Evolutionary conservation across 2,329 filamentous ascomycete species (phyloP).

Genomic region (Conoideocrella luteorostrata): DNA sequence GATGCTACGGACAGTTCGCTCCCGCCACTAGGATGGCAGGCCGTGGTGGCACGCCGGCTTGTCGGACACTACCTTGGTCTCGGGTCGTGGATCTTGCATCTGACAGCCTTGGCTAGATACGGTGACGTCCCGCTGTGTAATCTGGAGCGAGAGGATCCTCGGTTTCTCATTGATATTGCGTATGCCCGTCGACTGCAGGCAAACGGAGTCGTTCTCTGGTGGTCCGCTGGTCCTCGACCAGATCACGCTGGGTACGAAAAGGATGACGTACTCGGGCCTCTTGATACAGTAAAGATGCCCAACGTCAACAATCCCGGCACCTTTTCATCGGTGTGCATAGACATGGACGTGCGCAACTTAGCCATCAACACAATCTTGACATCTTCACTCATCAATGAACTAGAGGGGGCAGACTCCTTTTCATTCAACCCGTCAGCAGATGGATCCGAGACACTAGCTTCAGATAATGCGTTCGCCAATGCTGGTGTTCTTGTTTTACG

Average conservation of each 20-base stretch:
- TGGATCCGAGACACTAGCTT: conserved; percentile 54
- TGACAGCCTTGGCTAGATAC: conserved; percentile 82
- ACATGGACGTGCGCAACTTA: conserved; percentile 87
- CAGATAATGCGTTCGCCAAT: conserved; percentile 87
- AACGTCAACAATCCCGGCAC: conserved; percentile 88
- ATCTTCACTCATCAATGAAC: conserved; percentile 91
- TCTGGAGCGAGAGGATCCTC: conserved; percentile 85
- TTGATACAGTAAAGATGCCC: conserved; percentile 88
- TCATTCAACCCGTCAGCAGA: conserved; percentile 61
- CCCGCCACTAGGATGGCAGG: conserved; percentile 90
- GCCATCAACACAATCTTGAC: conserved; percentile 97
- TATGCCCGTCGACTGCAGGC: conserved; percentile 86
- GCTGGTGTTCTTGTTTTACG: conserved; percentile 84
- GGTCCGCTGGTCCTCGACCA: conserved; percentile 79
- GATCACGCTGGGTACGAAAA: conserved; percentile 95
- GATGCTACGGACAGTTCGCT: conserved; percentile 80
- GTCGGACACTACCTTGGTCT: conserved; percentile 87
- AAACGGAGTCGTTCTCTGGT: conserved; percentile 94
- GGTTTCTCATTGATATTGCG: conserved; percentile 91
- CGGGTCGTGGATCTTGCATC: conserved; percentile 85
- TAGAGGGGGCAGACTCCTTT: conserved; percentile 82
- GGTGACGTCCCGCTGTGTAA: conserved; percentile 95
- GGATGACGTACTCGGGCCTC: conserved; percentile 75
- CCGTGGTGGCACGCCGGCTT: conserved; percentile 76
- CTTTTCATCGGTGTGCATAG: conserved; percentile 93